phyloP scores from a whole-genome alignment of 192 early-diverging fungal species.

The Chytriomyces confervae region DNA sequence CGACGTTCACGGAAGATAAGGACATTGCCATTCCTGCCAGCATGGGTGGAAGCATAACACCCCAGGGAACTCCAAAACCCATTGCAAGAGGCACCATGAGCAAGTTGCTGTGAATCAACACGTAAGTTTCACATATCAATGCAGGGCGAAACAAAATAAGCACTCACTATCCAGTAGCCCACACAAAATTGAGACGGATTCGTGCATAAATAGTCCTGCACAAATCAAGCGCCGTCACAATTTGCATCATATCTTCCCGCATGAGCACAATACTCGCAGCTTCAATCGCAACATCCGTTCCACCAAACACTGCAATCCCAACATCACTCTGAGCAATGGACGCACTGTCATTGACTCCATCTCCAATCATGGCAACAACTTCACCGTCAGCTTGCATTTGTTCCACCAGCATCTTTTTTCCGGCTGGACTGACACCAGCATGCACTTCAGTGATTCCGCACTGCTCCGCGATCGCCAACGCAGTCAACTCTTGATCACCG shows the following conservation, averaged over 20 bases:
- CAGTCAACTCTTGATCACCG: slow-evolving; percentile 87
- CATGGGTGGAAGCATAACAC: slow-evolving; percentile 85
- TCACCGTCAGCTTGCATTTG: slow-evolving; percentile 64
- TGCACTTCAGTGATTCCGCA: slow-evolving; percentile 86
- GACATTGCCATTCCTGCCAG: slow-evolving; percentile 95
- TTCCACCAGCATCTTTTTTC: slow-evolving; percentile 81
- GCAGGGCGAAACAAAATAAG: background rate
- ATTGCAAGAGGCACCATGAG: slow-evolving; percentile 91
- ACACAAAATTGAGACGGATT: slow-evolving; percentile 86
- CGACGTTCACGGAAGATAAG: slow-evolving; percentile 90
- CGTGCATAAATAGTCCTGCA: slow-evolving; percentile 81
- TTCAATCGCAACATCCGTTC: slow-evolving; percentile 95
- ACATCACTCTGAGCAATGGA: slow-evolving; percentile 85
- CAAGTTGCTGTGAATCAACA: slow-evolving; percentile 63
- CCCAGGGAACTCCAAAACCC: slow-evolving; percentile 88
- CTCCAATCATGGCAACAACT: slow-evolving; percentile 92
- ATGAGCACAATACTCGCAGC: slow-evolving; percentile 93
- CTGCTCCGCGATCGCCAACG: slow-evolving; percentile 78
- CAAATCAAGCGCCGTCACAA: slow-evolving; percentile 86
- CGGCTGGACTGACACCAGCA: slow-evolving; percentile 88
- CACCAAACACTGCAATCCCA: slow-evolving; percentile 87
- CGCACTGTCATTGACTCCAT: slow-evolving; percentile 96
- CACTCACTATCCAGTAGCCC: slow-evolving; percentile 42
- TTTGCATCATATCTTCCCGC: slow-evolving; percentile 83
- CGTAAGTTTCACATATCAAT: background rate